Base-by-base conservation (phyloP, 805 yeast species). In the Sungouiella blattae region DNA sequence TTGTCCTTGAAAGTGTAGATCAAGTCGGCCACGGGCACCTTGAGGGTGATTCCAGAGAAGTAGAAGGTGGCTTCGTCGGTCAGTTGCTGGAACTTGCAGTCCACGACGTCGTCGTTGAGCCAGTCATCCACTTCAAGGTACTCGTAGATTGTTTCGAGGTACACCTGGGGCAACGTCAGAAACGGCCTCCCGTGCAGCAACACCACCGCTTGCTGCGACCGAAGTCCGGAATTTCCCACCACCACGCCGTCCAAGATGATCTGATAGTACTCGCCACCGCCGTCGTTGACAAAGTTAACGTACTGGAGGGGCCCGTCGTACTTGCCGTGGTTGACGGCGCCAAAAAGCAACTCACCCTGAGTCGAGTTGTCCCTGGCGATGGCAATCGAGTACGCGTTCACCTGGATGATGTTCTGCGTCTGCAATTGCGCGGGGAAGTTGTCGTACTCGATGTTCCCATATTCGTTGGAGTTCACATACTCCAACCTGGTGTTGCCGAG, bases 361-460 rank as follows among this genome's bases (percentile, higher is more conserved):
- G 20, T 22, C 20, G 9, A 30, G 7, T 6, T 4, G 5, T 4
- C 33, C 34, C n/a, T 18, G 6, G 11, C 15, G 22, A 30, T 23
- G 15, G 8, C 31, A 18, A 36, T 7, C 14, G 35, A 31, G 30
- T 36, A 36, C 2, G 28, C 27, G 11, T 16, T 18, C 17, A 11
- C 20, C n/a, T 20, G 7, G 23, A 27, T 31, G n/a, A 22, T 5
- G 4, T 32, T 32, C 4, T n/a, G 11, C 13, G 25, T 2, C 17
- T 26, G 22, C 14, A 36, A 12, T 17, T 27, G 23, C 29, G 24
- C 20, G 12, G 35, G 39, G 8, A 36, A 27, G 29, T 36, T 36
- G 16, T 11, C 18, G 26, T 36, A 36, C 23, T 5, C 13, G 11
- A 21, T 7, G 16, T 8, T 17, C 13, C 20, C 13, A 18, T 30